Percentiles rank a stretch among this genome's conserved stretches.
Conservation (phyloP, 176 grass and related monocot genomes). For the Oryza australiensis region DNA sequence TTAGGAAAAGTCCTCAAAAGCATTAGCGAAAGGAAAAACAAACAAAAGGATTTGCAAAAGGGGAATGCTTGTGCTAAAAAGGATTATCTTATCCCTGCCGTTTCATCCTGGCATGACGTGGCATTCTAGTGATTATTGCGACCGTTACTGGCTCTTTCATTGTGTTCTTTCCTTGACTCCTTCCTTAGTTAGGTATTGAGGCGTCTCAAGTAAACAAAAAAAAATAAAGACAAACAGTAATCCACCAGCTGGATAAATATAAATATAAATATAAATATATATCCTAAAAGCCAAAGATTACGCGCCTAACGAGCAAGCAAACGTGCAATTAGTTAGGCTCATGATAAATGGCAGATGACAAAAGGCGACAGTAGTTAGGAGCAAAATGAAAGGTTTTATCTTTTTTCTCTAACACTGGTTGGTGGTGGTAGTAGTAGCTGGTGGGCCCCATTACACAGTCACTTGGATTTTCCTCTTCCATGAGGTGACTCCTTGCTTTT, state of each 20-base stretch:
- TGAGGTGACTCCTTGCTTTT: background rate
- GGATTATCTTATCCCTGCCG: background rate
- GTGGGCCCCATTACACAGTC: conserved; percentile 13
- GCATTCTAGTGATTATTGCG: background rate
- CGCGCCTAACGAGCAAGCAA: conserved; percentile 27
- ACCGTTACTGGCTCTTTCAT: background rate
- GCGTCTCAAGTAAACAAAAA: background rate
- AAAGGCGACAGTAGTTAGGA: conserved; percentile 11
- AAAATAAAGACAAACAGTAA: background rate
- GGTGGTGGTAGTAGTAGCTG: conserved; percentile 44
- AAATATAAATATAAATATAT: background rate
- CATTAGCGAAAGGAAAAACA: too few relatives aligned
- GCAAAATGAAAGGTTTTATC: conserved; percentile 1
- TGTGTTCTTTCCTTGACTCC: background rate
- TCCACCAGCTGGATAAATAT: background rate
- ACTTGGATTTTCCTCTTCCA: conserved; percentile 32
- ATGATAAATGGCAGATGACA: conserved; percentile 28
- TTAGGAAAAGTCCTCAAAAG: too few relatives aligned
- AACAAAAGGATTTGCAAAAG: background rate
- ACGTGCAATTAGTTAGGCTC: conserved; percentile 22
- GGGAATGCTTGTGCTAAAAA: background rate
- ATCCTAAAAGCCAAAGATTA: conserved; percentile 33
- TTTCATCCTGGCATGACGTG: background rate
- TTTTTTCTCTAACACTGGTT: conserved; percentile 31
- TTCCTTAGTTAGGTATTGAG: background rate